Evolutionary conservation across 1,284 basidiomycete species (phyloP).

Genomic region (Pseudozyma tsukubaensis): DNA sequence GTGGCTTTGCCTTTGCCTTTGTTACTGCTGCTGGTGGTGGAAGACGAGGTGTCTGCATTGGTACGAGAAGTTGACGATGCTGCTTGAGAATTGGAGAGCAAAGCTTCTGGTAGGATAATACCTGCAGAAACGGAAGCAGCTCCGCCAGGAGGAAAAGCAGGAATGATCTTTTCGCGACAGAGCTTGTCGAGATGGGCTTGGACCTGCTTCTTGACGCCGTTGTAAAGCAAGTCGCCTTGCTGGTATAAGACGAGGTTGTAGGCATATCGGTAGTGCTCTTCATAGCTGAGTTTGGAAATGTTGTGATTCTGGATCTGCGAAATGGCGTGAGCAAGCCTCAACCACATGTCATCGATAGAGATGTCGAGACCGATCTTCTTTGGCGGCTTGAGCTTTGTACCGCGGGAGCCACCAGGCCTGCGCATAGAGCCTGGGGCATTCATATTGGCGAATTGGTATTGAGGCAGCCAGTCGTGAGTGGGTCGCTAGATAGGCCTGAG

Average conservation of each 20-base stretch:
- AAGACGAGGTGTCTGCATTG: constrained; percentile 10
- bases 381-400: constrained; percentile 49
- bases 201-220: constrained; percentile 83
- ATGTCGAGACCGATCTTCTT: constrained; percentile 62
- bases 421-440: constrained; percentile 50
- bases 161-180: constrained; percentile 81
- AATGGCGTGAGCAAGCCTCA: constrained; percentile 82
- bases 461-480: not conserved
- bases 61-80: constrained; percentile 25
- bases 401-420: constrained; percentile 39
- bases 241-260: constrained; percentile 72
- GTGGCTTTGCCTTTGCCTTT: constrained; percentile 58
- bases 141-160: constrained; percentile 79
- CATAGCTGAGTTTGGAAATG: constrained; percentile 90
- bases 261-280: constrained; percentile 81
- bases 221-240: constrained; percentile 86
- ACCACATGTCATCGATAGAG: constrained; percentile 73
- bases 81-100: constrained; percentile 24
- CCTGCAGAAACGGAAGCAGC: constrained; percentile 43
- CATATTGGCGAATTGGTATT: constrained; percentile 13
- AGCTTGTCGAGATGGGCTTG: constrained; percentile 84
- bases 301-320: constrained; percentile 95
- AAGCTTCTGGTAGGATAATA: constrained; percentile 72
- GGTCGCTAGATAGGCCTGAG: not conserved
- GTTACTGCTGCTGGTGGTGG: constrained; percentile 4